Evolutionary conservation across 306 rosid genomes (phyloP).

Genomic region (Alnus glutinosa): DNA sequence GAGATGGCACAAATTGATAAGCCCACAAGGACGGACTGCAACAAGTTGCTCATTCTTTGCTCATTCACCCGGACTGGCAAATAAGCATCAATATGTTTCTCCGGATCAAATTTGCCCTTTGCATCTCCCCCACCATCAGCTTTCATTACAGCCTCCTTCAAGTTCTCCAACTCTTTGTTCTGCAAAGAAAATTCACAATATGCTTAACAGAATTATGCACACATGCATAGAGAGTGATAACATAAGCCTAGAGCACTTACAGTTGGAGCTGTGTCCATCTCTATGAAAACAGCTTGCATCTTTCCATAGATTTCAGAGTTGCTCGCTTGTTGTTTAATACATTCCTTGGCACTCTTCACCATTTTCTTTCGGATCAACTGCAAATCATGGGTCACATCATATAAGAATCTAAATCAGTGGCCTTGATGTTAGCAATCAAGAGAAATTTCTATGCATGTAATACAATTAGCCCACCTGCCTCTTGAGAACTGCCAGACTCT

Average conservation of each 20-base stretch:
- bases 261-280: slow-evolving; percentile 76
- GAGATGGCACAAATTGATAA: slow-evolving; percentile 74
- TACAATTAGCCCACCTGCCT: slow-evolving; percentile 50
- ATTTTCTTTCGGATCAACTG: slow-evolving; percentile 68
- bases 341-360: slow-evolving; percentile 84
- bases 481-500: slow-evolving; percentile 81
- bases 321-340: slow-evolving; percentile 64
- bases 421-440: slow-evolving; percentile 12
- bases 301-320: slow-evolving; percentile 73
- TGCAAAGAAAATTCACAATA: slow-evolving; percentile 26
- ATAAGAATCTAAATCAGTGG: slow-evolving; percentile 10
- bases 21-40: slow-evolving; percentile 78
- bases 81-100: slow-evolving; percentile 67
- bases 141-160: slow-evolving; percentile 70
- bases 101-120: slow-evolving; percentile 62
- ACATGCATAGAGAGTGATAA: not conserved
- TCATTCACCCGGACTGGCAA: slow-evolving; percentile 86
- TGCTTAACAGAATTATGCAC: slow-evolving; percentile 6
- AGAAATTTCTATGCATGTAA: slow-evolving; percentile 2
- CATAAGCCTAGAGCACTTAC: slow-evolving; percentile 38
- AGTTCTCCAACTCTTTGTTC: slow-evolving; percentile 68
- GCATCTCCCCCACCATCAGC: slow-evolving; percentile 34
- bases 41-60: slow-evolving; percentile 84
- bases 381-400: slow-evolving; percentile 17
- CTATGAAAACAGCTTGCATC: slow-evolving; percentile 80